Evolutionary conservation across 768 basidiomycete species (phyloP).

Genomic region (Lactarius hengduanensis): DNA sequence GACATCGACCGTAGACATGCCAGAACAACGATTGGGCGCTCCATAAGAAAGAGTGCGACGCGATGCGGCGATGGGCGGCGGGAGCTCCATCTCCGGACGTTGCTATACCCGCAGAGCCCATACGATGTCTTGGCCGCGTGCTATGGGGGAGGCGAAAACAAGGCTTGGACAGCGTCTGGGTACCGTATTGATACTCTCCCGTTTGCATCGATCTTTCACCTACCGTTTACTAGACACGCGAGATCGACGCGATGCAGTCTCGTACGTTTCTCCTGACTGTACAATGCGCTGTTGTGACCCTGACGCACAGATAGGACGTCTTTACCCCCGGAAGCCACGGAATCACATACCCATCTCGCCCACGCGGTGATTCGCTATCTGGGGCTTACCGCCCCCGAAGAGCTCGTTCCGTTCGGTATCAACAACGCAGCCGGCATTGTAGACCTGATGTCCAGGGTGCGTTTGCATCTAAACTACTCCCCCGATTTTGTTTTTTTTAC

Average conservation of each 20-base stretch:
- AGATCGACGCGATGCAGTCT: constrained; percentile 71
- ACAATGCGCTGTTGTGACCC: not conserved
- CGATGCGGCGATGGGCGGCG: constrained; percentile 58
- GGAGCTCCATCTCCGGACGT: constrained; percentile 48
- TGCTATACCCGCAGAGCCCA: constrained; percentile 68
- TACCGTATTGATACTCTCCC: constrained; percentile 36
- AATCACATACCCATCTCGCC: constrained; percentile 67
- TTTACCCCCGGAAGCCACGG: constrained; percentile 47
- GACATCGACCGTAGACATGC: constrained; percentile 47
- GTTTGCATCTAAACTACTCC: constrained; percentile 27
- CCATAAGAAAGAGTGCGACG: constrained; percentile 78
- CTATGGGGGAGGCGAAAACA: constrained; percentile 62
- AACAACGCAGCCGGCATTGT: constrained; percentile 61
- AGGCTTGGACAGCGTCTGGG: constrained; percentile 57
- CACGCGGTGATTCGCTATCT: constrained; percentile 75
- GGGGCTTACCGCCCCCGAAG: constrained; percentile 54
- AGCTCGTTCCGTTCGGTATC: constrained; percentile 58
- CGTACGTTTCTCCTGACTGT: constrained; percentile 48
- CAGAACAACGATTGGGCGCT: constrained; percentile 70
- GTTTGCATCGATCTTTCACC: constrained; percentile 1
- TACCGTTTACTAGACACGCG: constrained; percentile 46
- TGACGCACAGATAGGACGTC: constrained; percentile 52
- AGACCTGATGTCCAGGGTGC: constrained; percentile 68
- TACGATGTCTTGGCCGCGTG: constrained; percentile 76
- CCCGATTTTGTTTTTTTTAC: not conserved